phyloP scores from a whole-genome alignment of 2,329 filamentous ascomycete genomes.

The Botrytis porri region DNA sequence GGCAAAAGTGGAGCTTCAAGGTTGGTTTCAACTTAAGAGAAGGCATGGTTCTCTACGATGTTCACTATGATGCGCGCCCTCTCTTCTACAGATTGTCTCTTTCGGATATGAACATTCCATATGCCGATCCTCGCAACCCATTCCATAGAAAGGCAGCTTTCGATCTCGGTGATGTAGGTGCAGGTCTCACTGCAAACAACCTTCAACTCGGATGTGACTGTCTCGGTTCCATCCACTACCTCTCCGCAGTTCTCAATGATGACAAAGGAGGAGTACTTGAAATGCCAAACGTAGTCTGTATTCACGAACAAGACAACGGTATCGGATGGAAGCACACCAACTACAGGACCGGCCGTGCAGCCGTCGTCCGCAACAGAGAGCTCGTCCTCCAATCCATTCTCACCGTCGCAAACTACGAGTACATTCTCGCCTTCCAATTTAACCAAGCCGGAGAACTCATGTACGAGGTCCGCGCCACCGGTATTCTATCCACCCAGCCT shows the following conservation, averaged over 20 bases:
- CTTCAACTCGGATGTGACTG: conserved; percentile 69
- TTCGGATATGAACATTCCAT: conserved; percentile 61
- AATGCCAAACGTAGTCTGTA: conserved; percentile 65
- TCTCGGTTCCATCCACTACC: conserved; percentile 66
- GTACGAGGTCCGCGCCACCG: conserved; percentile 67
- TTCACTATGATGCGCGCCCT: conserved; percentile 60
- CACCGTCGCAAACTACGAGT: conserved; percentile 71
- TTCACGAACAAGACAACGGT: conserved; percentile 69
- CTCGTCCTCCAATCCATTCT: conserved; percentile 68
- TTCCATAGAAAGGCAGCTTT: conserved; percentile 70
- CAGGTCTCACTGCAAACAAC: conserved; percentile 66
- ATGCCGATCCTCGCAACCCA: conserved; percentile 62
- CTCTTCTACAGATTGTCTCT: conserved; percentile 65
- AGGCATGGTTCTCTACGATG: conserved; percentile 66
- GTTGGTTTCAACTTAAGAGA: conserved; percentile 62
- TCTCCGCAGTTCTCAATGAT: conserved; percentile 56
- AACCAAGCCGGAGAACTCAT: conserved; percentile 66
- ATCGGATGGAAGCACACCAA: conserved; percentile 70
- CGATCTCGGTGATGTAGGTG: conserved; percentile 65
- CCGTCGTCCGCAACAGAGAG: conserved; percentile 61
- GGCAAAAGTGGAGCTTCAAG: conserved; percentile 65
- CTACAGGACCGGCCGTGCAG: conserved; percentile 60
- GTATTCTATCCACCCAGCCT: conserved; percentile 64
- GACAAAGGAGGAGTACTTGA: conserved; percentile 56
- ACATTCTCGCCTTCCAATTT: conserved; percentile 69